phyloP scores from a whole-genome alignment of 441 rosid genomes.

The Macaranga tanarius region DNA sequence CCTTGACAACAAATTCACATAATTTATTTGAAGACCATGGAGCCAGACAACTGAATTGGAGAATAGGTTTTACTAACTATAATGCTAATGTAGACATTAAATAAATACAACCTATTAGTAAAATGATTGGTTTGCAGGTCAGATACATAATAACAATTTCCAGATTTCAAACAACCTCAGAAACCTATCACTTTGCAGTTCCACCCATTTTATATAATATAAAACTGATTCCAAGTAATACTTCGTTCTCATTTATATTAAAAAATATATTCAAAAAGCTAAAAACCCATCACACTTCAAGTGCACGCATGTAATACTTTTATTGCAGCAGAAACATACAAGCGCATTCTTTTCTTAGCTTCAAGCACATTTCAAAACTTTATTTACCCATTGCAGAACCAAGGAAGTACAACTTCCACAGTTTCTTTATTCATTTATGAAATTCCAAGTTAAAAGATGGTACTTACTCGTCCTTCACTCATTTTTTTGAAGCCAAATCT shows the following conservation, averaged over 20 bases:
- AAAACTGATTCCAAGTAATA: too few species aligned
- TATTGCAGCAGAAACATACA: neutral
- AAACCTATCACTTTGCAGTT: neutral
- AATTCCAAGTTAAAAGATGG: neutral
- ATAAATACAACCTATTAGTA: too few species aligned
- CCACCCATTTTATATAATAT: neutral
- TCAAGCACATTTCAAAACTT: neutral
- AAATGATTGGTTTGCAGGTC: too few species aligned
- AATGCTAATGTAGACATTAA: neutral
- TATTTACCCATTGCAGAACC: neutral
- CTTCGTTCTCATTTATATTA: neutral
- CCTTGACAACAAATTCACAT: neutral
- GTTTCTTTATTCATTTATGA: neutral
- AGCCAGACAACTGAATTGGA: neutral
- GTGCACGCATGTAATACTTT: neutral
- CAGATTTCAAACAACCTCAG: too few species aligned
- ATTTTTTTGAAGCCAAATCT: constrained; percentile 85
- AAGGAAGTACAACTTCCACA: neutral
- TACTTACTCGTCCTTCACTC: constrained; percentile 65
- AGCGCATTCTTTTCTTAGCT: neutral
- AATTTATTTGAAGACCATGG: neutral
- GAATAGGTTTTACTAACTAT: too few species aligned
- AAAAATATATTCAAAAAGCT: neutral
- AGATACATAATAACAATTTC: too few species aligned
- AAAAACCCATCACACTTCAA: neutral